A percentile compares a stretch with the other conserved stretches of the same genome.
phyloP scores from a whole-genome alignment of 2,329 filamentous ascomycete genomes.

The Xenosphaeropsis pyriputrescens region DNA sequence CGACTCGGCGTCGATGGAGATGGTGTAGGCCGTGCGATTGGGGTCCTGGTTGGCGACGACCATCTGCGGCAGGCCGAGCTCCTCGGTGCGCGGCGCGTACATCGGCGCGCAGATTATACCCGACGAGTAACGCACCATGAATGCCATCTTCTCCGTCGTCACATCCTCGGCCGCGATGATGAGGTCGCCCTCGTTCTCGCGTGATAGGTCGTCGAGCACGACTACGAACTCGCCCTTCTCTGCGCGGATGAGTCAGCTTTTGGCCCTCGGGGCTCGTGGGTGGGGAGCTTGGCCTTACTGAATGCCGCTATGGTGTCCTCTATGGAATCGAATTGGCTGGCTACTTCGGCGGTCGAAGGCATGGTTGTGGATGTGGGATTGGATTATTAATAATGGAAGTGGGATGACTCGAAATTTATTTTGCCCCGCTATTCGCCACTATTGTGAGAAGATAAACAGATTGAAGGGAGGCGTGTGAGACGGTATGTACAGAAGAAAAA shows the following conservation, averaged over 20 bases:
- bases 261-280: neutral
- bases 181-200: constrained; percentile 96
- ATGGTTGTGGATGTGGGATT: constrained; percentile 4
- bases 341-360: constrained; percentile 13
- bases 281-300: constrained; percentile 28
- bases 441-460: no score
- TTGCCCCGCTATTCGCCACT: no score
- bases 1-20: constrained; percentile 71
- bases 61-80: constrained; percentile 80
- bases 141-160: constrained; percentile 84
- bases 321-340: constrained; percentile 44
- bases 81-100: constrained; percentile 48
- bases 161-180: constrained; percentile 83
- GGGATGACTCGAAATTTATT: no score
- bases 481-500: no score
- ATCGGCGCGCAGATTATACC: constrained; percentile 88
- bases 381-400: no score
- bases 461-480: no score
- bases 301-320: constrained; percentile 49
- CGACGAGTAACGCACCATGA: constrained; percentile 83
- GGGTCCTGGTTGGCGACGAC: constrained; percentile 61
- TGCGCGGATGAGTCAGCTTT: constrained; percentile 16
- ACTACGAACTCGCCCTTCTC: constrained; percentile 84
- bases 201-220: constrained; percentile 79
- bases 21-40: constrained; percentile 83